Base-by-base conservation (phyloP, 1,284 basidiomycete species). In the Rugosomyces carneus region DNA sequence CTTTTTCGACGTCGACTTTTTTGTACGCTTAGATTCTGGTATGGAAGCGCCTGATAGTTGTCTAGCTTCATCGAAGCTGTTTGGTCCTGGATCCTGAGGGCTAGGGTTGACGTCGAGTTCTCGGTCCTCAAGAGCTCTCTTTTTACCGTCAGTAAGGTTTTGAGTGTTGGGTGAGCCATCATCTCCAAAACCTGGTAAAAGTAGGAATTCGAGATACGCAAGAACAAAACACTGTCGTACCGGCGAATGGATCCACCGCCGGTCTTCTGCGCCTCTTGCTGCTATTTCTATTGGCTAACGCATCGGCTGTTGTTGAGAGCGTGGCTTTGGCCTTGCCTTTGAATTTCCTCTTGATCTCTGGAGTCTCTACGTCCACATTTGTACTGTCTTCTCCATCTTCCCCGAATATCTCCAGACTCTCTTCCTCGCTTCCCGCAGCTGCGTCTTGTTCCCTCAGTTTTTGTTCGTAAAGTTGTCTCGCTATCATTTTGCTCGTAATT, bases 401-500 rank as follows among this genome's bases (percentile, higher is more conserved):
- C 15, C 60, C 62, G 34, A 65, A 67, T 4, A 69, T 62, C 46
- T 71, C 60, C 27, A 72, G 53, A 11, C 62, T 65, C 2, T 67
- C 71, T 15, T 68, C 71, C n/a, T 67, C 67, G 3, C 63, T 70
- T 1, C 70, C 72, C 38, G 67, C 72, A 7, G 21, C 21, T 35
- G 71, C 71, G 40, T 72, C 75, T 45, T 69, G 52, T 44, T 75
- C 74, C 31, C 69, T 68, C 27, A 85, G 54, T 45, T 76, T 66
- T 48, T 69, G 69, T 56, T 83, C 72, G 54, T 86, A 84, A 53
- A 78, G 68, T 37, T 75, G 75, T 2, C 84, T 75, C 42, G 77
- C 80, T 13, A 69, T 55, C 83, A 88, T 87, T 61, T 85, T 87
- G 54, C 66, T 71, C 1, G 82, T 87, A 9, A 81, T 60, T 57